These are phyloP conservation scores for Helicosporidium sp. DNA, from an alignment of 139 green algal genomes.

Conservation along the genomic window DNA sequence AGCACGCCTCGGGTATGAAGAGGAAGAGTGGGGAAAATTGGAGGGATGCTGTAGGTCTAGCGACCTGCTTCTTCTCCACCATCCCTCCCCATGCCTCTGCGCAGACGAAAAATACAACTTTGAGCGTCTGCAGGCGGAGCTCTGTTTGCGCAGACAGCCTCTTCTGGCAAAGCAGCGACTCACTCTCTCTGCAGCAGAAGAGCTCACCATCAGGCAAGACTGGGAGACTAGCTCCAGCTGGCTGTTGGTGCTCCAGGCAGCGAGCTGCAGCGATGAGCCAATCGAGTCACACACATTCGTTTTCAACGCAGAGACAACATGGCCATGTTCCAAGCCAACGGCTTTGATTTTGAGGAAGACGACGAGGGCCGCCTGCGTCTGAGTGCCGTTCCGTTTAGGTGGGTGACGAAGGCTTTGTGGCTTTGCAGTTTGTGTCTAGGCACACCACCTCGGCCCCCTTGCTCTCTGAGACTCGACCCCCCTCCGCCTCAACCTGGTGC, in stretches of 20 bases:
- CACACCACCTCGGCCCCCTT: not conserved
- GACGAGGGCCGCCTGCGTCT: constrained; percentile 24
- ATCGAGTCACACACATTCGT: not conserved
- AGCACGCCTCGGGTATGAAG: constrained; percentile 45
- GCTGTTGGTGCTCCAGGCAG: not conserved
- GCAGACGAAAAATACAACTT: constrained; percentile 92
- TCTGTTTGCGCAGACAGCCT: constrained; percentile 56
- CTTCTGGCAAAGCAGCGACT: constrained; percentile 26
- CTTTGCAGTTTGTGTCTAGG: not conserved
- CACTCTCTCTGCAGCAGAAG: not conserved
- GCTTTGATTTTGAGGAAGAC: constrained; percentile 74
- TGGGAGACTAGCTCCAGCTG: too few relatives aligned
- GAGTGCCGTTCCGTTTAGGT: constrained; percentile 36
- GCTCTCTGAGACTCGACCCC: not conserved
- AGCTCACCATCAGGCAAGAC: too few relatives aligned
- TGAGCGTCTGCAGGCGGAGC: constrained; percentile 41
- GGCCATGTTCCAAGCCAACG: constrained; percentile 53
- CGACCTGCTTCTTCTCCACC: not conserved
- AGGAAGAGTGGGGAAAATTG: constrained; percentile 1
- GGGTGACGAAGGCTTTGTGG: not conserved
- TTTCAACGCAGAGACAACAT: constrained; percentile 32
- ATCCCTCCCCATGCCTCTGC: not conserved
- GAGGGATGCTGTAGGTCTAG: too few relatives aligned
- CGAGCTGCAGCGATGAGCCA: not conserved
- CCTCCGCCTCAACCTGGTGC: not conserved